phyloP scores from a whole-genome alignment of 495 filamentous ascomycete genomes.

The Aspergillus avenaceus region DNA sequence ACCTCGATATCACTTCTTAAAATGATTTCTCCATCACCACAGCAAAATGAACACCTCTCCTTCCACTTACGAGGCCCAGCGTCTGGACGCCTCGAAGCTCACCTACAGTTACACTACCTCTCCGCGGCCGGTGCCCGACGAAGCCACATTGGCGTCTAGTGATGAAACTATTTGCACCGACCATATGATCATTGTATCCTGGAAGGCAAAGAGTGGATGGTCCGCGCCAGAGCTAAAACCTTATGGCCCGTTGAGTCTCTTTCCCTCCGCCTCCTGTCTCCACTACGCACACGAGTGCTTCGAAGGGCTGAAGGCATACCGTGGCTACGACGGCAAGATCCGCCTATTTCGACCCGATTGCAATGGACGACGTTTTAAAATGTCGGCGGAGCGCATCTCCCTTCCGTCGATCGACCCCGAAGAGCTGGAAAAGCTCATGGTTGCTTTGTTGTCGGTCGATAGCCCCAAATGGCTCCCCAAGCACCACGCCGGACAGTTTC shows the following conservation, averaged over 20 bases:
- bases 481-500: constrained; percentile 3
- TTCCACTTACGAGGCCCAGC: no score
- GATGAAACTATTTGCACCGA: constrained; percentile 35
- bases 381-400: constrained; percentile 64
- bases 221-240: constrained; percentile 61
- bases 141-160: background rate
- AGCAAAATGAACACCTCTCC: no score
- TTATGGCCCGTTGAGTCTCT: constrained; percentile 67
- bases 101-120: background rate
- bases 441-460: background rate
- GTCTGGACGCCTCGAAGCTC: constrained; percentile 3
- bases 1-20: no score
- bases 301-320: constrained; percentile 79
- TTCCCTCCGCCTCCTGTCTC: constrained; percentile 71
- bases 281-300: constrained; percentile 88
- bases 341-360: constrained; percentile 71
- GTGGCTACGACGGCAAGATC: constrained; percentile 64
- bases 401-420: constrained; percentile 62
- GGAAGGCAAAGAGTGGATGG: constrained; percentile 65
- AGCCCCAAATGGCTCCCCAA: background rate
- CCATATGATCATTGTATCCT: constrained; percentile 71
- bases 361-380: constrained; percentile 63
- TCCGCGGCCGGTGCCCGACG: background rate
- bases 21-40: no score
- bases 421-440: constrained; percentile 56